Percentiles rank a stretch among this genome's conserved stretches.
Conservation (phyloP, 139 green algal genomes). For the Closterium sp. region DNA sequence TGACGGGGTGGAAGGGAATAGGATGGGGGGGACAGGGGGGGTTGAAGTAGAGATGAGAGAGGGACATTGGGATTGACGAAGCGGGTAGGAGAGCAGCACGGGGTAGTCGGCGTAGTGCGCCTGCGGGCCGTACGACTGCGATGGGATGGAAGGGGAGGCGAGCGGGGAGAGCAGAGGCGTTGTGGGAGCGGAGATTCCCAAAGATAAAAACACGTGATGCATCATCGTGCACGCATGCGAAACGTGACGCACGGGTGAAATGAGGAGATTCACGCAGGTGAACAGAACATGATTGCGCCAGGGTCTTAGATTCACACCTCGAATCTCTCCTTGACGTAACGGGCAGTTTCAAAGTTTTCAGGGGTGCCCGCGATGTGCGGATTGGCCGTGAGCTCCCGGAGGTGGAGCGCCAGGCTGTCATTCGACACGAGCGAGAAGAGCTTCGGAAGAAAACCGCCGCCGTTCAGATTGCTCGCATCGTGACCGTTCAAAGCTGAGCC, state of each 20-base stretch:
- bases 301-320: background rate
- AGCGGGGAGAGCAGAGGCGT: background rate
- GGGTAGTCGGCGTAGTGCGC: constrained; percentile 11
- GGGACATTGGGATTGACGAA: background rate
- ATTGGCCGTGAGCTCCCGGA: constrained; percentile 14
- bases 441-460: background rate
- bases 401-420: background rate
- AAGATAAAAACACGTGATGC: too few relatives aligned
- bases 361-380: constrained; percentile 26
- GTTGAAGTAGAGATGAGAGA: background rate
- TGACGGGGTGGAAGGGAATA: background rate
- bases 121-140: background rate
- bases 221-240: too few relatives aligned
- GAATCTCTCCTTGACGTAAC: constrained; percentile 20
- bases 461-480: background rate
- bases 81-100: constrained; percentile 33
- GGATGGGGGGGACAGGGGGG: background rate
- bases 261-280: too few relatives aligned
- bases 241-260: background rate
- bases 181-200: background rate
- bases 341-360: constrained; percentile 25
- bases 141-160: background rate
- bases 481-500: background rate
- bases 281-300: too few relatives aligned
- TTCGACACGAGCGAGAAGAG: background rate